Conservation (phyloP, 352 stramenopile species). For the Phytopythium chamaehyphon region DNA sequence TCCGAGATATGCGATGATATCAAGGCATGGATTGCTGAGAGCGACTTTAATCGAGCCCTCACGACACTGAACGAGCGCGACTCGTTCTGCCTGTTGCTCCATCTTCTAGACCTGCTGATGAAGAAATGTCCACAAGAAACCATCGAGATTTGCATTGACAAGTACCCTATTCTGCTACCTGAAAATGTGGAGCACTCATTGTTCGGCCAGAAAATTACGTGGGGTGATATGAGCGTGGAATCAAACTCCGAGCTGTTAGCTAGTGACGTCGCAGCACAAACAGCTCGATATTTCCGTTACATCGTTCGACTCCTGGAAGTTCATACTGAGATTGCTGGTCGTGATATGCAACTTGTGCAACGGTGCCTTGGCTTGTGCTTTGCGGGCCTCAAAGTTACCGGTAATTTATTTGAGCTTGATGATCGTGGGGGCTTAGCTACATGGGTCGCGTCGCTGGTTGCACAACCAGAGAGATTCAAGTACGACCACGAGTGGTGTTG, state of each 20-base stretch:
- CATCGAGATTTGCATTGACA: slow-evolving; percentile 65
- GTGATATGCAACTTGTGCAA: slow-evolving; percentile 46
- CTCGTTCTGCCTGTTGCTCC: slow-evolving; percentile 70
- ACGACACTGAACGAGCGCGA: slow-evolving; percentile 42
- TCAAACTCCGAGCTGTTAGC: slow-evolving; percentile 21
- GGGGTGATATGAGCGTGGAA: slow-evolving; percentile 23
- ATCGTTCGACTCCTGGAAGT: slow-evolving; percentile 60
- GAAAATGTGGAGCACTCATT: slow-evolving; percentile 82
- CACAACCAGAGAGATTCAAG: slow-evolving; percentile 33
- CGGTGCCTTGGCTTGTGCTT: slow-evolving; percentile 67
- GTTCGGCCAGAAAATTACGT: slow-evolving; percentile 54
- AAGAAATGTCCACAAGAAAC: slow-evolving; percentile 73
- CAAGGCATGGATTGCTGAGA: slow-evolving; percentile 72
- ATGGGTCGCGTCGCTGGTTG: slow-evolving; percentile 48
- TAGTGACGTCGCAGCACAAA: slow-evolving; percentile 40
- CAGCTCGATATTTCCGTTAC: slow-evolving; percentile 67
- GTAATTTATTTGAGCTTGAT: slow-evolving; percentile 47
- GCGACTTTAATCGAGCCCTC: slow-evolving; percentile 44
- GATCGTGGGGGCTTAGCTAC: slow-evolving; percentile 15
- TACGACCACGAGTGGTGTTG: slow-evolving; percentile 59
- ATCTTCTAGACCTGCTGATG: slow-evolving; percentile 74
- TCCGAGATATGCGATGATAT: slow-evolving; percentile 70
- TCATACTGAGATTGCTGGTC: slow-evolving; percentile 33
- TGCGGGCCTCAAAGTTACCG: slow-evolving; percentile 31
- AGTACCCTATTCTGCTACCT: slow-evolving; percentile 65